phyloP scores from a whole-genome alignment of 768 basidiomycete genomes.

The Termitomyces sp. region DNA sequence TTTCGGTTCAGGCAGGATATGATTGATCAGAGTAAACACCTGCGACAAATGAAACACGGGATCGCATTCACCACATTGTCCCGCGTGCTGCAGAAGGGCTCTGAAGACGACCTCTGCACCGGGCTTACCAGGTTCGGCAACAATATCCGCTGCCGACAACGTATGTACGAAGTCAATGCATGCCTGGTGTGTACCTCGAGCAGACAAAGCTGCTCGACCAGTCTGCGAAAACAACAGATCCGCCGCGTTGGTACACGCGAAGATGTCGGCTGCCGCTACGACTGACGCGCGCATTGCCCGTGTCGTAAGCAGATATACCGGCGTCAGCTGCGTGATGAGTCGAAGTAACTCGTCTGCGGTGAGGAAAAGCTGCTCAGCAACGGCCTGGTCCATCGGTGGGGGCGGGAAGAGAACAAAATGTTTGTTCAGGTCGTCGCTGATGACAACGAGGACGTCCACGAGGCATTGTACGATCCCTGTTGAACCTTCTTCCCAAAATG shows the following conservation, averaged over 20 bases:
- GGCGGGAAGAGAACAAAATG: constrained; percentile 42
- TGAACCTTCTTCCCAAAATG: constrained; percentile 54
- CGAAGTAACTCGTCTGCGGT: constrained; percentile 48
- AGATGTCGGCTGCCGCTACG: constrained; percentile 44
- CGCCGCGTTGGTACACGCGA: constrained; percentile 46
- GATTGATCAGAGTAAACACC: constrained; percentile 50
- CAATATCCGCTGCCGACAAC: constrained; percentile 29
- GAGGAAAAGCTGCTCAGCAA: constrained; percentile 51
- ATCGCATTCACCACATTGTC: constrained; percentile 36
- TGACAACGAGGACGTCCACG: constrained; percentile 41
- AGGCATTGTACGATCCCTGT: constrained; percentile 56
- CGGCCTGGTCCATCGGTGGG: constrained; percentile 30
- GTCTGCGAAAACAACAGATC: constrained; percentile 33
- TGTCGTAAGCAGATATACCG: constrained; percentile 43
- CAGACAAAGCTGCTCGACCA: constrained; percentile 34
- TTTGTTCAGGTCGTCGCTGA: constrained; percentile 47
- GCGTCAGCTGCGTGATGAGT: constrained; percentile 43
- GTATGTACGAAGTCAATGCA: constrained; percentile 46
- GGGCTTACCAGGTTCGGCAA: constrained; percentile 28
- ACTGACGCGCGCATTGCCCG: constrained; percentile 43
- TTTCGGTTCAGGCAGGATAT: constrained; percentile 40
- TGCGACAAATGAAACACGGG: constrained; percentile 54
- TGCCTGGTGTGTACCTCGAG: constrained; percentile 37
- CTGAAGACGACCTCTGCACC: constrained; percentile 50
- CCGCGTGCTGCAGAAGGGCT: constrained; percentile 47